phyloP scores from a whole-genome alignment of 768 basidiomycete genomes.

The Suillus variegatus region DNA sequence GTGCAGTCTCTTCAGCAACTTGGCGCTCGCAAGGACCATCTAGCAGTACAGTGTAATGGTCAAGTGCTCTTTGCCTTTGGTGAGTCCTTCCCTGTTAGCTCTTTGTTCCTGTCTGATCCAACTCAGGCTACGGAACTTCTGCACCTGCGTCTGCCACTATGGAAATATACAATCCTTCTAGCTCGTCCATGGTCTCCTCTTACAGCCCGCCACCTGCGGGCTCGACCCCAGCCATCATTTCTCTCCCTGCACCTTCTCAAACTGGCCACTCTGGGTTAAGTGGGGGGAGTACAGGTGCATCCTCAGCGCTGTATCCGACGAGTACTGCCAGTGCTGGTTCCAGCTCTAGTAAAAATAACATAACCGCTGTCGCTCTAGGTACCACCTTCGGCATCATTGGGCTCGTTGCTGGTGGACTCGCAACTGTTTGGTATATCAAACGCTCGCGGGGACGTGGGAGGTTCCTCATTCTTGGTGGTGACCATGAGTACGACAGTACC shows the following conservation, averaged over 20 bases:
- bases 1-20: constrained; percentile 55
- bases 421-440: constrained; percentile 46
- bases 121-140: constrained; percentile 33
- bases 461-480: constrained; percentile 24
- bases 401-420: constrained; percentile 45
- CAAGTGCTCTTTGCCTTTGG: constrained; percentile 80
- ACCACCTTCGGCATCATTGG: constrained; percentile 61
- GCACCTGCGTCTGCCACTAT: constrained; percentile 50
- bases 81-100: constrained; percentile 35
- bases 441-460: constrained; percentile 24
- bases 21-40: constrained; percentile 72
- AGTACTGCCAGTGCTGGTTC: constrained; percentile 14
- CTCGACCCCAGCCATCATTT: constrained; percentile 30
- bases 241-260: constrained; percentile 36
- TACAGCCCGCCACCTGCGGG: constrained; percentile 38
- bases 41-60: constrained; percentile 60
- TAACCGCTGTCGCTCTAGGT: constrained; percentile 60
- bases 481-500: constrained; percentile 16
- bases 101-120: constrained; percentile 7
- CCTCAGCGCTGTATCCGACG: constrained; percentile 14
- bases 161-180: constrained; percentile 47
- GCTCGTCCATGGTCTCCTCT: constrained; percentile 42
- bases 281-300: constrained; percentile 8
- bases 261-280: constrained; percentile 23
- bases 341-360: constrained; percentile 24